A percentile compares a stretch with the other conserved stretches of the same genome.
phyloP scores from a whole-genome alignment of 768 basidiomycete genomes.

The Naganishia vaughanmartiniae region DNA sequence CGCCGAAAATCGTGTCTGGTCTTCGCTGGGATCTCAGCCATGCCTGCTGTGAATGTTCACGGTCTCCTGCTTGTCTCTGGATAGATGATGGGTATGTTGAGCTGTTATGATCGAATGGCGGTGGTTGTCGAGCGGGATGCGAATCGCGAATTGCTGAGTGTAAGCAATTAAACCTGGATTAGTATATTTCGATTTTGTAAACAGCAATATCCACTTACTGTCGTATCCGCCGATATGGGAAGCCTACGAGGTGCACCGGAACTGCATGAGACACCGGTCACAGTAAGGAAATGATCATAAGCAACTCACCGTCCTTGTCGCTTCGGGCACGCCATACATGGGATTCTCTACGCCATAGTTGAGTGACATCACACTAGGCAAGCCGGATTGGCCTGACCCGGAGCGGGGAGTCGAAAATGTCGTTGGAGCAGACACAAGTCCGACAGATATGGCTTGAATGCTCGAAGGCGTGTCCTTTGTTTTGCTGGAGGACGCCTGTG shows the following conservation, averaged over 20 bases:
- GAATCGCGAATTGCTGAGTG: background rate
- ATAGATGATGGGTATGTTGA: background rate
- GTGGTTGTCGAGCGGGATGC: background rate
- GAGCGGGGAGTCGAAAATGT: background rate
- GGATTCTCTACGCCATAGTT: background rate
- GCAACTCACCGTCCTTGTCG: background rate
- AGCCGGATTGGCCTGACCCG: slow-evolving; percentile 2
- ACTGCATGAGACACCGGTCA: background rate
- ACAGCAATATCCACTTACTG: background rate
- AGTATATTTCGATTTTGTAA: background rate
- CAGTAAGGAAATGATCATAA: background rate
- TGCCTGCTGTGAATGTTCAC: background rate
- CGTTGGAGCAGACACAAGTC: background rate
- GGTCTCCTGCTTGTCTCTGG: background rate
- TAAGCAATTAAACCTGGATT: background rate
- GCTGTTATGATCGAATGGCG: background rate
- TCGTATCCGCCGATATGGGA: background rate
- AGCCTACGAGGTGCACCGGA: background rate
- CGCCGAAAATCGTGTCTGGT: slow-evolving; percentile 12
- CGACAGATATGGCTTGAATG: slow-evolving; percentile 5
- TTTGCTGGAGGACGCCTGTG: background rate
- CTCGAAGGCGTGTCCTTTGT: slow-evolving; percentile 8
- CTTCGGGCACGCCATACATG: background rate
- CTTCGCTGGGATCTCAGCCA: slow-evolving; percentile 6
- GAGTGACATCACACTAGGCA: background rate